phyloP scores from a whole-genome alignment of 768 basidiomycete species.

The Tubosaeta sp. region DNA sequence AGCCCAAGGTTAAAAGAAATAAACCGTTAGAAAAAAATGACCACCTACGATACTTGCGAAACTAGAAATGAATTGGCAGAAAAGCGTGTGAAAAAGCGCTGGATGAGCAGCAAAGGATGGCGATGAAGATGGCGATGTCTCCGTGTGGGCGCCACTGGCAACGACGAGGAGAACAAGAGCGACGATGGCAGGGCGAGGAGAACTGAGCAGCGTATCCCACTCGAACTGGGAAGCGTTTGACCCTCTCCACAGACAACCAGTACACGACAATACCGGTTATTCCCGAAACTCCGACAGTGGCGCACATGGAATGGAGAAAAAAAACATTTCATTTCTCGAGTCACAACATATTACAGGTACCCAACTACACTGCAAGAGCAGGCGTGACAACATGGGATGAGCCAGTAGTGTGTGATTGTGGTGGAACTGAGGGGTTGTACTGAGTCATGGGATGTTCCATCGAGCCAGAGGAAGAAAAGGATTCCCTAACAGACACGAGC shows the following conservation, averaged over 20 bases:
- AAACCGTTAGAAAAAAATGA: constrained; percentile 23
- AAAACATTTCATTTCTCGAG: not conserved
- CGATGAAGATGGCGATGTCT: constrained; percentile 6
- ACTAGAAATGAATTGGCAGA: constrained; percentile 23
- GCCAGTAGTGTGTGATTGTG: not conserved
- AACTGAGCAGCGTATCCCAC: constrained; percentile 11
- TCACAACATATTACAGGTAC: not conserved
- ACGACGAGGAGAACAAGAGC: constrained; percentile 3
- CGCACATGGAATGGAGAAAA: not conserved
- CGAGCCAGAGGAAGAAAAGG: constrained; percentile 12
- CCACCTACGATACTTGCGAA: constrained; percentile 28
- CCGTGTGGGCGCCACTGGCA: constrained; percentile 8
- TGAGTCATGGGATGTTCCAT: constrained; percentile 16
- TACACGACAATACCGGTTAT: constrained; percentile 16
- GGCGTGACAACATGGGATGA: not conserved
- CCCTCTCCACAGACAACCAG: constrained; percentile 3
- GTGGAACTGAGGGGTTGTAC: constrained; percentile 7
- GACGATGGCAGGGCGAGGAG: constrained; percentile 5
- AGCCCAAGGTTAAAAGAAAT: not conserved
- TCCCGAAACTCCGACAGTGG: constrained; percentile 32
- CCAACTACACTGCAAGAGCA: not conserved
- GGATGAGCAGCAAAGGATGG: constrained; percentile 13
- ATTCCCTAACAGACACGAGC: constrained; percentile 31
- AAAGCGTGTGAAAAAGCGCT: constrained; percentile 25
- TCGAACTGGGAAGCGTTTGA: constrained; percentile 17